phyloP scores from a whole-genome alignment of 257 asterid species.

The Cinchona pubescens region DNA sequence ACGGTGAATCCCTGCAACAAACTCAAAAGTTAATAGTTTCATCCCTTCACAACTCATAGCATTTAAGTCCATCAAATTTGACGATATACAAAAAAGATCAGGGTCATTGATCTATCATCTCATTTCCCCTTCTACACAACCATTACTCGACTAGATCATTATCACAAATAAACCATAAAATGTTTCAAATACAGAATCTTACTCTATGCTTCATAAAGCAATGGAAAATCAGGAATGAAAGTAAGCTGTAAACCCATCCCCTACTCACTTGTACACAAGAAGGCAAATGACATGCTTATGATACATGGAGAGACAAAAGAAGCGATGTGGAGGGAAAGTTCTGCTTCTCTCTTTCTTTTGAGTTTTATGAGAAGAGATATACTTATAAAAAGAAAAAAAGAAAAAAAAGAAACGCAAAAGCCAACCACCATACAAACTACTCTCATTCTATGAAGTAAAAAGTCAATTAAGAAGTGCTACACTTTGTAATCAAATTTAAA shows the following conservation, averaged over 20 bases:
- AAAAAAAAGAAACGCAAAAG: neutral
- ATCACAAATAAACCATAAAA: neutral
- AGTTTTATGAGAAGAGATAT: neutral
- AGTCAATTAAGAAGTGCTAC: neutral
- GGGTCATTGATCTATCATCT: neutral
- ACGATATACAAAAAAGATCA: neutral
- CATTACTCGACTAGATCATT: neutral
- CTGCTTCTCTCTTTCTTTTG: too few species aligned
- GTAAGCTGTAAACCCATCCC: neutral
- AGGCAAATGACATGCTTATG: neutral
- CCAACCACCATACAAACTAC: neutral
- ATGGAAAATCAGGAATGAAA: neutral
- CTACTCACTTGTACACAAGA: neutral
- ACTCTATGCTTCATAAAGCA: neutral
- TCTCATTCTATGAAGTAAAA: neutral
- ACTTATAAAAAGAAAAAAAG: neutral
- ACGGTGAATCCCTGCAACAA: conserved; percentile 72
- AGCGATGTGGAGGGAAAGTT: neutral
- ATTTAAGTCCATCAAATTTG: neutral
- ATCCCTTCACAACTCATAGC: neutral
- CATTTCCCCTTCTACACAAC: neutral
- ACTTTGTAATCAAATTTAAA: neutral
- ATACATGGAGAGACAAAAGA: neutral
- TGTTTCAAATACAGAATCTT: neutral
- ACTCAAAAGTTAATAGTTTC: conserved; percentile 7